Base-by-base conservation (phyloP, 2,329 filamentous ascomycete species). In the Pseudopyricularia javanii region DNA sequence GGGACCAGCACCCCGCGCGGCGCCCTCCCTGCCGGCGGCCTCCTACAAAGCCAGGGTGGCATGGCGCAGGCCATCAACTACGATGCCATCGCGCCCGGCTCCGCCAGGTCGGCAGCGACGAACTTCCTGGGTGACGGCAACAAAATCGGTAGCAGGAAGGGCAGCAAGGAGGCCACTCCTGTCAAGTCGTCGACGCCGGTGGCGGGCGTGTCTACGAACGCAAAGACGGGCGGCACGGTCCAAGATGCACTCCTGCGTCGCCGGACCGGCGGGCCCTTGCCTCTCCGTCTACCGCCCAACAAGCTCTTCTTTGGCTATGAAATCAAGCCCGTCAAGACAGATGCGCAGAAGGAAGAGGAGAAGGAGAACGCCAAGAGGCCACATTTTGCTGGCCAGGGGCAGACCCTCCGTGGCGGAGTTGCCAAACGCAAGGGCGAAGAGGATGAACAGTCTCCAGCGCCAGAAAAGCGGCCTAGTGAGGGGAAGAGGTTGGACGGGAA, bases 51-150 rank as follows among this genome's bases (percentile, higher is more conserved):
- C 56, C 88, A 95, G 61, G 93, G 93, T 11, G 91, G 85, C 56
- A 98, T 98, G 93, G 91, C 93, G 0, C 89, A 95, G 62, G 82
- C 89, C n/a, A 97, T 98, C 74, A 96, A 96, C 73, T 98, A 97
- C 69, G 80, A 82, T 51, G 80, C 90, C 32, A 95, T 98, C 59
- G 88, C 90, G 0, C 91, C 93, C 1, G 83, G 83, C 3, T 79
- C 88, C 7, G 80, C 76, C 2, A 76, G 82, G 14, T 83, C 81
- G 14, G 80, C 79, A 6, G 74, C 85, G 0, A 91, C 88, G 1
- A 85, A 93, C 65, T 97, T 97, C 66, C 67, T 85, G 1, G 80
- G 82, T 2, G 80, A 83, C 34, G 93, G 93, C 0, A 88, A 95
- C 63, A 85, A 86, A 58, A 72, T 98, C n/a, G 84, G 78, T 56